phyloP scores from a whole-genome alignment of 2,329 filamentous ascomycete genomes.

The Exophiala spinifera region DNA sequence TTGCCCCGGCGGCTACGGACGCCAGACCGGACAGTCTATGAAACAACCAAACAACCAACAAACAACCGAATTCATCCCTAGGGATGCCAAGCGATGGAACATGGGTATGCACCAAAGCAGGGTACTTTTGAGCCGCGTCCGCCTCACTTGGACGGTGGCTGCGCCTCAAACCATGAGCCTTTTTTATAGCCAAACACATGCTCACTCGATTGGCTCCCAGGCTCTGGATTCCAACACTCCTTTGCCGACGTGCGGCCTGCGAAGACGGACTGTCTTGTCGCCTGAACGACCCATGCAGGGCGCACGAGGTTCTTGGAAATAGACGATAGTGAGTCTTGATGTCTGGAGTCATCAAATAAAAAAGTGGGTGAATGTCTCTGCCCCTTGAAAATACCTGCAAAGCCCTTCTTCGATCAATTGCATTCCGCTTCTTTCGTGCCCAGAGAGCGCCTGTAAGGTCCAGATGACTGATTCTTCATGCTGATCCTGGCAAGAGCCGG shows the following conservation, averaged over 20 bases:
- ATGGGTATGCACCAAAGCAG: neutral
- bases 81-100: neutral
- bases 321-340: neutral
- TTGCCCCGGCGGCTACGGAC: no score
- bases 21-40: no score
- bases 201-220: constrained; percentile 7
- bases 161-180: constrained; percentile 1
- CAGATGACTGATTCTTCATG: neutral
- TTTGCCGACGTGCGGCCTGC: neutral
- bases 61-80: no score
- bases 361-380: neutral
- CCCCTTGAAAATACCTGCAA: neutral
- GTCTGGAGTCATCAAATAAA: neutral
- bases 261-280: neutral
- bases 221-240: neutral
- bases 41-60: no score
- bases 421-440: neutral
- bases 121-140: neutral
- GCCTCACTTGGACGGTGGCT: neutral
- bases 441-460: neutral
- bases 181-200: constrained; percentile 7
- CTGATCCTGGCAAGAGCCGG: neutral
- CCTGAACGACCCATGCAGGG: neutral
- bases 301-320: neutral
- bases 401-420: neutral